phyloP scores from a whole-genome alignment of 2,329 filamentous ascomycete genomes.

The Biscogniauxia mediterranea region DNA sequence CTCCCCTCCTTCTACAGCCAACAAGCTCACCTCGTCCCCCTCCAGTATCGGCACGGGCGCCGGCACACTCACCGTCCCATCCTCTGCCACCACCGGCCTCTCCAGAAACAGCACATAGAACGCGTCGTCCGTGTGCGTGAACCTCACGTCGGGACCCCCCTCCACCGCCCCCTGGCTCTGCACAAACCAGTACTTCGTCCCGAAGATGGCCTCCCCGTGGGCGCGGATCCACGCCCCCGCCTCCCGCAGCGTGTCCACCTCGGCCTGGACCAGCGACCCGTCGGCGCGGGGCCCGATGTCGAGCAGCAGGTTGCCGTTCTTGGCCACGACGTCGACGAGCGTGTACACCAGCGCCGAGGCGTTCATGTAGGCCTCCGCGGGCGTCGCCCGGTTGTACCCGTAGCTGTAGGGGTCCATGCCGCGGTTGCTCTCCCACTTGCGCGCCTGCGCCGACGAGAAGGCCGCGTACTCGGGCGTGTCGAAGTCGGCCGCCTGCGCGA shows the following conservation, averaged over 20 bases:
- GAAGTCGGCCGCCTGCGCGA: slow-evolving; percentile 50
- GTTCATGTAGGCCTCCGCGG: slow-evolving; percentile 49
- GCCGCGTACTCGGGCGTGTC: slow-evolving; percentile 59
- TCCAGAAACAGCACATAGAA: slow-evolving; percentile 51
- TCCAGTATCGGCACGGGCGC: slow-evolving; percentile 45
- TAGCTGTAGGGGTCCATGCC: slow-evolving; percentile 61
- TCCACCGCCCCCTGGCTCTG: slow-evolving; percentile 22
- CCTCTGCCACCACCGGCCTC: slow-evolving; percentile 31
- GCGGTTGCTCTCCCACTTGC: slow-evolving; percentile 60
- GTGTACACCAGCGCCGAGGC: slow-evolving; percentile 45
- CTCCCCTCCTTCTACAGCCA: slow-evolving; percentile 35
- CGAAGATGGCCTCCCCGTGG: slow-evolving; percentile 55
- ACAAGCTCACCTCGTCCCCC: slow-evolving; percentile 46
- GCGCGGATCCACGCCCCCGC: slow-evolving; percentile 54
- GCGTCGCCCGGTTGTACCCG: slow-evolving; percentile 57
- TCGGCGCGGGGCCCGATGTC: slow-evolving; percentile 56
- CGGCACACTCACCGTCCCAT: slow-evolving; percentile 38
- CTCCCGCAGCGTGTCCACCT: slow-evolving; percentile 45
- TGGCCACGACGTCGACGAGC: slow-evolving; percentile 32
- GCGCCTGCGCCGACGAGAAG: slow-evolving; percentile 46
- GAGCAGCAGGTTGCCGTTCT: slow-evolving; percentile 49
- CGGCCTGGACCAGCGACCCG: slow-evolving; percentile 50
- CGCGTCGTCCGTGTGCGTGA: slow-evolving; percentile 50
- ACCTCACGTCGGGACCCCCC: slow-evolving; percentile 38
- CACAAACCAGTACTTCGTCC: slow-evolving; percentile 48